Evolutionary conservation across 2,329 filamentous ascomycete species (phyloP).

Genomic region (Penicillium janthinellum): DNA sequence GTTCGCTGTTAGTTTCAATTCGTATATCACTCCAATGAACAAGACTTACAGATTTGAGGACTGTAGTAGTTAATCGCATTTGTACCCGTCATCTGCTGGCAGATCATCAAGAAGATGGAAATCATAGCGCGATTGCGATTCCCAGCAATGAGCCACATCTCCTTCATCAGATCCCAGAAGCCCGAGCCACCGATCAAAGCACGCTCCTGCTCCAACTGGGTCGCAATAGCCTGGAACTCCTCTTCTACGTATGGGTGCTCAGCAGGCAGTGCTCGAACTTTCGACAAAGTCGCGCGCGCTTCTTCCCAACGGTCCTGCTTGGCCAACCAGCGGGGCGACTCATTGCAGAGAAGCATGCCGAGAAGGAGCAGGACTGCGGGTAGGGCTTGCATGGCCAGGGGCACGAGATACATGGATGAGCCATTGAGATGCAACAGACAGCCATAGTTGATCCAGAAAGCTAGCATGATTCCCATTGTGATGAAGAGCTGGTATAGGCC

Average conservation of each 20-base stretch:
- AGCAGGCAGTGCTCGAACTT: conserved; percentile 57
- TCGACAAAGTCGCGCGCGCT: conserved; percentile 58
- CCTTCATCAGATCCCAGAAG: conserved; percentile 61
- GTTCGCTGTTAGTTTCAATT: conserved; percentile 7
- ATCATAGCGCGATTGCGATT: conserved; percentile 58
- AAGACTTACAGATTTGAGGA: conserved; percentile 64
- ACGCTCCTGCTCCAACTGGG: conserved; percentile 64
- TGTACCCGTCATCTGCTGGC: conserved; percentile 56
- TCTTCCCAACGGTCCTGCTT: conserved; percentile 69
- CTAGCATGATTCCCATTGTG: conserved; percentile 47
- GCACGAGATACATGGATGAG: conserved; percentile 60
- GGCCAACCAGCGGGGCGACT: conserved; percentile 69
- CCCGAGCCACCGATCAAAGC: conserved; percentile 56
- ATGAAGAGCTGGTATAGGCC: conserved; percentile 64
- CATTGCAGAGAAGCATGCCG: conserved; percentile 65
- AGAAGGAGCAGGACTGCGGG: conserved; percentile 62
- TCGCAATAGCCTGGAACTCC: conserved; percentile 63
- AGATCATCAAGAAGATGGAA: conserved; percentile 56
- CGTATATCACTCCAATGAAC: background rate
- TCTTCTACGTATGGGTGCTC: conserved; percentile 59
- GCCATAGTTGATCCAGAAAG: conserved; percentile 59
- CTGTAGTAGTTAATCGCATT: conserved; percentile 70
- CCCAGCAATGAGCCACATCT: conserved; percentile 63
- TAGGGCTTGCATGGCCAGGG: conserved; percentile 65
- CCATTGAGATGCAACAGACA: conserved; percentile 52